Percentiles rank a stretch among this genome's conserved stretches.
phyloP scores from a whole-genome alignment of 305 asterid genomes.

The Fraxinus platypoda region DNA sequence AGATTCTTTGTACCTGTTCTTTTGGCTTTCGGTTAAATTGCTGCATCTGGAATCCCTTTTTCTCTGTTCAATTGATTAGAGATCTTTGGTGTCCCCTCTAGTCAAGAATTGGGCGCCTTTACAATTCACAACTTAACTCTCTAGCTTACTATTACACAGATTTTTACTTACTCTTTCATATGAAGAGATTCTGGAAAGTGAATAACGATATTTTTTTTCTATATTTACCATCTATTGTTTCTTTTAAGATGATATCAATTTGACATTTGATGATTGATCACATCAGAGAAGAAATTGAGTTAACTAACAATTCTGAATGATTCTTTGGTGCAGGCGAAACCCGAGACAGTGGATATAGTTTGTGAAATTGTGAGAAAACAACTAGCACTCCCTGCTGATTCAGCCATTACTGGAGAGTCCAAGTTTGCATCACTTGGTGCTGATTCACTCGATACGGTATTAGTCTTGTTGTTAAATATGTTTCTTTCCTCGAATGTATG shows the following conservation, averaged over 20 bases:
- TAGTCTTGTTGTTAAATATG: background rate
- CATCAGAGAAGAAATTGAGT: background rate
- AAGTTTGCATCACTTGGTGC: conserved; percentile 81
- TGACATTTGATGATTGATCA: background rate
- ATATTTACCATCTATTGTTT: background rate
- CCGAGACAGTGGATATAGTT: conserved; percentile 81
- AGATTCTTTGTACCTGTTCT: background rate
- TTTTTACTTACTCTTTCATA: background rate
- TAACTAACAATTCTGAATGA: conserved; percentile 7
- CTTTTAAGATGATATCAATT: background rate
- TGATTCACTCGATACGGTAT: conserved; percentile 97
- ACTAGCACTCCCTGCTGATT: conserved; percentile 70
- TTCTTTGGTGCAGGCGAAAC: conserved; percentile 65
- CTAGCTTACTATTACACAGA: background rate
- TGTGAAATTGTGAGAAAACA: conserved; percentile 84
- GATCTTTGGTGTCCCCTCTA: background rate
- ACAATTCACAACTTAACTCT: background rate
- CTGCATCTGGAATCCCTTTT: background rate
- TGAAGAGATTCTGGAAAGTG: background rate
- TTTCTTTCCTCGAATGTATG: background rate
- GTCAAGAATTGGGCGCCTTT: background rate
- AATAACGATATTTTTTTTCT: background rate
- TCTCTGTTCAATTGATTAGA: background rate
- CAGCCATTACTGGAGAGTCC: conserved; percentile 69
- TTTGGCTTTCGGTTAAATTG: background rate